Evolutionary conservation across 2,329 filamentous ascomycete genomes (phyloP).

Genomic region (Claviceps sp.): DNA sequence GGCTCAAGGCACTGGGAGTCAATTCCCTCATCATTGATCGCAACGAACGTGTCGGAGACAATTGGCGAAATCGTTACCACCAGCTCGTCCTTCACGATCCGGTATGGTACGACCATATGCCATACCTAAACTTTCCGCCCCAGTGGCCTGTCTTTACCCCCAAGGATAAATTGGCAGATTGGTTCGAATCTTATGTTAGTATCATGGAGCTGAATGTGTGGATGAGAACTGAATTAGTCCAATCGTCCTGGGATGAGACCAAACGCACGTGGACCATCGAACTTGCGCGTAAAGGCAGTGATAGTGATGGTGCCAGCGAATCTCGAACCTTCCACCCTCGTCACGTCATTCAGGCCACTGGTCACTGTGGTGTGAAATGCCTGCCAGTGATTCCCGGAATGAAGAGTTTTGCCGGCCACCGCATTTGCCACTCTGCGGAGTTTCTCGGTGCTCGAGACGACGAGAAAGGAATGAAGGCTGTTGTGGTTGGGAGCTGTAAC

Average conservation of each 20-base stretch:
- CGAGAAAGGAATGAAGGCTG: conserved; percentile 41
- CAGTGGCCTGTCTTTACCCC: conserved; percentile 59
- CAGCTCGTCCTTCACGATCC: conserved; percentile 57
- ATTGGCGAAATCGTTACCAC: conserved; percentile 49
- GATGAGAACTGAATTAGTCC: conserved; percentile 37
- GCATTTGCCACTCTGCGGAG: conserved; percentile 49
- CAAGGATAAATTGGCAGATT: conserved; percentile 58
- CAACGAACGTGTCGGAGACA: conserved; percentile 46
- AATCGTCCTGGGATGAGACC: conserved; percentile 35
- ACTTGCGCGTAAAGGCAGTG: conserved; percentile 33
- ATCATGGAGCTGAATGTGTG: conserved; percentile 57
- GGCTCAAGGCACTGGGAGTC: conserved; percentile 45
- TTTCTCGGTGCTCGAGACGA: conserved; percentile 38
- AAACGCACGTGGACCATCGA: conserved; percentile 41
- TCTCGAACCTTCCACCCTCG: conserved; percentile 44
- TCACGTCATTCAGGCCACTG: conserved; percentile 55
- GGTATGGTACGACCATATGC: conserved; percentile 47
- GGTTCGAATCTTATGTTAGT: conserved; percentile 51
- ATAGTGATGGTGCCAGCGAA: conserved; percentile 35
- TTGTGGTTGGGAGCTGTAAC: conserved; percentile 57
- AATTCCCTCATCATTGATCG: conserved; percentile 44
- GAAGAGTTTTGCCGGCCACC: conserved; percentile 41
- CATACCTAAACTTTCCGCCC: conserved; percentile 49
- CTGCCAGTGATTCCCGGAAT: conserved; percentile 44
- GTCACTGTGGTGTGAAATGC: conserved; percentile 54